phyloP scores from a whole-genome alignment of 1,284 basidiomycete species.

The Marasmius sp. region DNA sequence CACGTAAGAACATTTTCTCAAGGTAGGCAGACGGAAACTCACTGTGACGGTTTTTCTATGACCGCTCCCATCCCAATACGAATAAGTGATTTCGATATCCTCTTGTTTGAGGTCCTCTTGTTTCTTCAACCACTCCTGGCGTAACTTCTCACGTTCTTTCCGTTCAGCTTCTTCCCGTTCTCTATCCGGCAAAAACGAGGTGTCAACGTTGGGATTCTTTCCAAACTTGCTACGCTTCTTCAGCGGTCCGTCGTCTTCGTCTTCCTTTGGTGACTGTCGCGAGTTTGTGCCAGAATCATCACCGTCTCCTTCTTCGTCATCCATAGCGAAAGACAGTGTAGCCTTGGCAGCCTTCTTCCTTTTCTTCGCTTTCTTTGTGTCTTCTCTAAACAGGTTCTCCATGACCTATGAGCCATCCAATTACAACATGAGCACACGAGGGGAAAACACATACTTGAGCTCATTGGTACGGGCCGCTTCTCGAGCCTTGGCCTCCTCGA shows the following conservation, averaged over 20 bases:
- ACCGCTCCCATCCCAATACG: constrained; percentile 98
- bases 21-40: constrained; percentile 31
- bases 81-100: constrained; percentile 91
- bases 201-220: constrained; percentile 97
- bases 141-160: constrained; percentile 82
- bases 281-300: constrained; percentile 9
- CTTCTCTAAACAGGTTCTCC: constrained; percentile 84
- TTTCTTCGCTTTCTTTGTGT: constrained; percentile 87
- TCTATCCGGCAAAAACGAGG: constrained; percentile 96
- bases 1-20: not conserved
- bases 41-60: constrained; percentile 92
- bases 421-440: constrained; percentile 21
- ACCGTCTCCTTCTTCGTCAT: constrained; percentile 56
- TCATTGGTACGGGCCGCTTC: constrained; percentile 84
- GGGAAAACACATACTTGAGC: constrained; percentile 70
- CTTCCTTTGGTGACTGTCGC: constrained; percentile 26
- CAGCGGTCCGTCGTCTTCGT: constrained; percentile 40
- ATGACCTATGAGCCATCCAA: constrained; percentile 65
- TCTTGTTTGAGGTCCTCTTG: constrained; percentile 90
- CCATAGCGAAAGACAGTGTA: constrained; percentile 88
- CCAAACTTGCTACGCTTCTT: constrained; percentile 78
- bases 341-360: constrained; percentile 82
- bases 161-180: constrained; percentile 93
- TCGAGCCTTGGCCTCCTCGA: constrained; percentile 91
- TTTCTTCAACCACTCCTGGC: constrained; percentile 87